These are phyloP conservation scores for Plasmodium yoelii DNA, from an alignment of 169 alveolate genomes.

Conservation along the genomic window DNA sequence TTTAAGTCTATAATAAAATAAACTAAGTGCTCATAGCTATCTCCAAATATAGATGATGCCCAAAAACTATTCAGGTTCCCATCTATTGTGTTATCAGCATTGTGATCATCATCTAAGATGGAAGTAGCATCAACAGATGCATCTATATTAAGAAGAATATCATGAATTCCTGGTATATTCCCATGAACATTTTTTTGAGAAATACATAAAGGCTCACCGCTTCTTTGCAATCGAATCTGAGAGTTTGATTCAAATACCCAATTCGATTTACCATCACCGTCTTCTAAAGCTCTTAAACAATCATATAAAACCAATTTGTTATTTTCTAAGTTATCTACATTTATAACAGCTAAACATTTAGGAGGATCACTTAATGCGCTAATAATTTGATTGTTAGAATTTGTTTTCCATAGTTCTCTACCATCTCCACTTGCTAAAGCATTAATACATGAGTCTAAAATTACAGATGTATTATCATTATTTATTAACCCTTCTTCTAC, in stretches of 20 bases:
- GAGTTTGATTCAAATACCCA: conserved; percentile 90
- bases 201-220: conserved; percentile 86
- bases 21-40: conserved; percentile 81
- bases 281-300: conserved; percentile 86
- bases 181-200: conserved; percentile 86
- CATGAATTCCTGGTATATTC: conserved; percentile 87
- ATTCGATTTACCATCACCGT: conserved; percentile 86
- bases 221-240: conserved; percentile 85
- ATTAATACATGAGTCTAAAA: conserved; percentile 86
- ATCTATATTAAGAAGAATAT: conserved; percentile 78
- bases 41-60: conserved; percentile 91
- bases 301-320: conserved; percentile 80
- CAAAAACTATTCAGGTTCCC: conserved; percentile 90
- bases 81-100: conserved; percentile 87
- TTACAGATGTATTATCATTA: conserved; percentile 85
- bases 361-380: conserved; percentile 75
- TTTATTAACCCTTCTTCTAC: conserved; percentile 87
- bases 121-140: conserved; percentile 77
- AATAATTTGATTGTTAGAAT: conserved; percentile 84
- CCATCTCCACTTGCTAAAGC: conserved; percentile 85
- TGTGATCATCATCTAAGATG: conserved; percentile 82
- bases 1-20: conserved; percentile 84
- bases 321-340: conserved; percentile 60
- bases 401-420: conserved; percentile 85
- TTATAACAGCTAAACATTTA: conserved; percentile 41